These are phyloP conservation scores for Geotrichum klebahnii DNA, from an alignment of 1,139 yeast species.

Conservation along the genomic window DNA sequence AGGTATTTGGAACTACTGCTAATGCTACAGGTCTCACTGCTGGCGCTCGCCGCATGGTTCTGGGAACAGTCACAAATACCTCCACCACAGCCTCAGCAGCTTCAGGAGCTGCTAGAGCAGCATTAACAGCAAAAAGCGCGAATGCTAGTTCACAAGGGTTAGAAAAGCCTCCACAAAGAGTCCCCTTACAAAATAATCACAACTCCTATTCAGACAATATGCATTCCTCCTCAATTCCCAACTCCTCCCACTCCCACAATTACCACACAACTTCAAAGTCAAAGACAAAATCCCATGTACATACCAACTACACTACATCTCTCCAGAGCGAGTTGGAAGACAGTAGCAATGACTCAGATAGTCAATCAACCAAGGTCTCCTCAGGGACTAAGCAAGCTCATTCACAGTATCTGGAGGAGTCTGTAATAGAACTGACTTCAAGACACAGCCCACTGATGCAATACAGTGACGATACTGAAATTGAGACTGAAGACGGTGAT, in stretches of 20 bases:
- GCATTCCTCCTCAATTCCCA: not conserved
- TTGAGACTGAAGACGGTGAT: conserved; percentile 15
- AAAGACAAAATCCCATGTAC: not conserved
- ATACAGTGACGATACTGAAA: conserved; percentile 18
- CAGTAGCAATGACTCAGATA: not conserved
- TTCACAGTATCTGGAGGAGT: conserved; percentile 1
- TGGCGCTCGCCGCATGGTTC: conserved; percentile 10
- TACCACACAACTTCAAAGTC: not conserved
- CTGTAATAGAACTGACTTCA: not conserved
- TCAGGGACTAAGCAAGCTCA: not conserved
- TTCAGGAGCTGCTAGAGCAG: not conserved
- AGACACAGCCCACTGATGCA: not conserved
- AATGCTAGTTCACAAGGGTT: conserved; percentile 10
- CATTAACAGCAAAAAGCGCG: not conserved
- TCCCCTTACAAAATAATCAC: not conserved
- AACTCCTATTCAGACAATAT: not conserved
- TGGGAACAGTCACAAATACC: conserved; percentile 19
- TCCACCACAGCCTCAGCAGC: conserved; percentile 1
- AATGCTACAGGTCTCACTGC: conserved; percentile 1
- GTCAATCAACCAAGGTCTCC: not conserved
- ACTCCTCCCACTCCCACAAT: not conserved
- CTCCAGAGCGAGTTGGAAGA: not conserved
- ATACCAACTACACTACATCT: not conserved
- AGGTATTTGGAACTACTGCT: conserved; percentile 4
- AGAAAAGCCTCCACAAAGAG: conserved; percentile 10